Conservation (phyloP, 768 basidiomycete species). For the Lactifluus pinguis region DNA sequence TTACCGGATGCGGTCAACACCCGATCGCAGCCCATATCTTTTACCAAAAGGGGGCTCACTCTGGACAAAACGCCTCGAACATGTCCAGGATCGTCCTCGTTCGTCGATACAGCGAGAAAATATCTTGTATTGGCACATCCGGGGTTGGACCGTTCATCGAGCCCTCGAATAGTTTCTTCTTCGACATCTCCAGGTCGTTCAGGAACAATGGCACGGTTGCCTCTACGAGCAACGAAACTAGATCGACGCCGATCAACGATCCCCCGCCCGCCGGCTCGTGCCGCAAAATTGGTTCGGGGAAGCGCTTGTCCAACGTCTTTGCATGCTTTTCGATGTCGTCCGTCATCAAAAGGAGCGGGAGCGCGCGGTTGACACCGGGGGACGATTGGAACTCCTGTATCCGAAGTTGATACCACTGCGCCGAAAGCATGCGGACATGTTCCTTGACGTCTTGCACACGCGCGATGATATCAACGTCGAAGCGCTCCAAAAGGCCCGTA, state of each 20-base stretch:
- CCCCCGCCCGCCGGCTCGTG: conserved; percentile 29
- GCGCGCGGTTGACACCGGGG: conserved; percentile 72
- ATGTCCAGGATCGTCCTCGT: conserved; percentile 69
- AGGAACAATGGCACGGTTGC: conserved; percentile 57
- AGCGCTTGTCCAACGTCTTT: conserved; percentile 79
- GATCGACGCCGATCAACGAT: conserved; percentile 37
- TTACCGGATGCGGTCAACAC: background rate
- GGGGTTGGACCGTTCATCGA: conserved; percentile 84
- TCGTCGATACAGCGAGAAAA: conserved; percentile 79
- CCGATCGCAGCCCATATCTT: background rate
- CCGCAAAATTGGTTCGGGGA: conserved; percentile 76
- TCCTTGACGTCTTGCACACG: conserved; percentile 62
- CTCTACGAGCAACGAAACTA: conserved; percentile 69
- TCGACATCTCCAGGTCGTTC: conserved; percentile 55
- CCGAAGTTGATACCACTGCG: conserved; percentile 53
- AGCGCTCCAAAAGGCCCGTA: conserved; percentile 61
- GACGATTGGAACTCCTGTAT: conserved; percentile 53
- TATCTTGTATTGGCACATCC: conserved; percentile 81
- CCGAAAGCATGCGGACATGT: conserved; percentile 49
- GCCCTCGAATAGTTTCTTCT: conserved; percentile 69
- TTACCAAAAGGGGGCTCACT: conserved; percentile 40
- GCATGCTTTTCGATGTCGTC: conserved; percentile 83
- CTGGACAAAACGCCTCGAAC: conserved; percentile 70
- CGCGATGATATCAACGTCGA: conserved; percentile 61
- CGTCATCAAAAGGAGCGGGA: conserved; percentile 76